These are phyloP conservation scores for Wallacemonas sp. DNA, from an alignment of 208 protist species.

Conservation along the genomic window DNA sequence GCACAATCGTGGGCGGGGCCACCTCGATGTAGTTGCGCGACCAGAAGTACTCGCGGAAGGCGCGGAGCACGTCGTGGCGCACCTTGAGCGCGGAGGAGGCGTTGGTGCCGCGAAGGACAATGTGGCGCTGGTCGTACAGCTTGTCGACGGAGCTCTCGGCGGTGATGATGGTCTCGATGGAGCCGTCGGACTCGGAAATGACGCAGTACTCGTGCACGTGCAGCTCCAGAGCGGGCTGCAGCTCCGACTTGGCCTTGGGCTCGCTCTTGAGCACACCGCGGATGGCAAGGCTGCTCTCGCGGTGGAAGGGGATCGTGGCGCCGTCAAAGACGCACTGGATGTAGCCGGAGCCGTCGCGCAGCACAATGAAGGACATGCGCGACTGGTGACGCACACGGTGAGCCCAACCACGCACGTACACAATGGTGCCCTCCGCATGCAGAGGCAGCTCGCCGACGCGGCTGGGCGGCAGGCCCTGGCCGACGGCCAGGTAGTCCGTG, in stretches of 20 bases:
- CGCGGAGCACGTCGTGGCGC: constrained; percentile 85
- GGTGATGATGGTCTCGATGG: constrained; percentile 90
- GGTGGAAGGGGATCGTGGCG: constrained; percentile 70
- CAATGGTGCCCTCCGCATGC: constrained; percentile 47
- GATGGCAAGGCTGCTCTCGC: constrained; percentile 88
- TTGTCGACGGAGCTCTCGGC: constrained; percentile 93
- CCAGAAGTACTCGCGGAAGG: constrained; percentile 97
- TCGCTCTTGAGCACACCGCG: constrained; percentile 70
- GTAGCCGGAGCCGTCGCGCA: constrained; percentile 96
- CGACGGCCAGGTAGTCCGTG: constrained; percentile 49
- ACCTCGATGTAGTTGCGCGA: constrained; percentile 93
- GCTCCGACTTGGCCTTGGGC: constrained; percentile 80
- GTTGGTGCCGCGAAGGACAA: constrained; percentile 93
- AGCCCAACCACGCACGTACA: constrained; percentile 96
- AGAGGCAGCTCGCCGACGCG: constrained; percentile 54
- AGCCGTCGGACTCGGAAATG: constrained; percentile 80
- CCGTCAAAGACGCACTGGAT: constrained; percentile 96
- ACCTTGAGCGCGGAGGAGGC: constrained; percentile 91
- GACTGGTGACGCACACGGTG: constrained; percentile 94
- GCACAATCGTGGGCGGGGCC: constrained; percentile 97
- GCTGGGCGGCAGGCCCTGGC: constrained; percentile 42
- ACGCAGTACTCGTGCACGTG: constrained; percentile 89
- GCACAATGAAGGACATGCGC: constrained; percentile 95
- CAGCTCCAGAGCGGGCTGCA: constrained; percentile 84
- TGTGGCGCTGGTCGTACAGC: constrained; percentile 95